Evolutionary conservation across 2,329 filamentous ascomycete species (phyloP).

Genomic region (Aspergillus brasiliensis): DNA sequence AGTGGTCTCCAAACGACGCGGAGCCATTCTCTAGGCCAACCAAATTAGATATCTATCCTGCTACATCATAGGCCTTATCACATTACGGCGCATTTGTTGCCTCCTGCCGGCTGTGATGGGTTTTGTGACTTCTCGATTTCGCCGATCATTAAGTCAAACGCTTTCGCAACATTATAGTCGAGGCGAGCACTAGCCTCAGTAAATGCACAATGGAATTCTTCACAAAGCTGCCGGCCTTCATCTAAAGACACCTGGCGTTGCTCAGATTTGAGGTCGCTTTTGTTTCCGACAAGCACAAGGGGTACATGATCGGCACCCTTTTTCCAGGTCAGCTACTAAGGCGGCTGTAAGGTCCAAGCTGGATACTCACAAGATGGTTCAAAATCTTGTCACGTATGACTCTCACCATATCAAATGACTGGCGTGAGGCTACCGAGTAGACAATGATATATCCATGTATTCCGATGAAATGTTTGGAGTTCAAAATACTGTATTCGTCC

Average conservation of each 20-base stretch:
- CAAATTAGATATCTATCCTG: not conserved
- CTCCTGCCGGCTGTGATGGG: slow-evolving; percentile 77
- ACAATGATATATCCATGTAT: slow-evolving; percentile 99
- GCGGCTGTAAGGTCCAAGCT: not conserved
- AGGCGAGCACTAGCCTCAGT: slow-evolving; percentile 93
- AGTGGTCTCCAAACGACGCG: not conserved
- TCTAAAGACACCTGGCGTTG: slow-evolving; percentile 87
- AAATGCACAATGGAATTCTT: slow-evolving; percentile 89
- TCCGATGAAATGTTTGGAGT: slow-evolving; percentile 98
- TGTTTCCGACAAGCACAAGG: slow-evolving; percentile 94
- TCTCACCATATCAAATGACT: slow-evolving; percentile 96
- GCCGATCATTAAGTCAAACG: slow-evolving; percentile 90
- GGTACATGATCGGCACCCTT: slow-evolving; percentile 91
- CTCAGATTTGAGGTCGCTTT: slow-evolving; percentile 88
- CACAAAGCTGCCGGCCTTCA: slow-evolving; percentile 79
- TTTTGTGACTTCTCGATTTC: slow-evolving; percentile 96
- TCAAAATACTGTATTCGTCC: slow-evolving; percentile 98
- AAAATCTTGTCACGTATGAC: slow-evolving; percentile 97
- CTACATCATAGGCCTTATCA: slow-evolving; percentile 47
- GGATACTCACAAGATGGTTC: slow-evolving; percentile 76
- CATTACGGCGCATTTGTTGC: slow-evolving; percentile 84
- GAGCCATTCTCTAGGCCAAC: not conserved
- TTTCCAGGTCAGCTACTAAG: slow-evolving; percentile 1
- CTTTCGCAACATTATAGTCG: slow-evolving; percentile 89
- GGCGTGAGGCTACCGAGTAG: slow-evolving; percentile 92